A percentile compares a stretch with the other conserved stretches of the same genome.
Conservation (phyloP, 768 basidiomycete genomes). For the Phanerodontia chrysosporium region DNA sequence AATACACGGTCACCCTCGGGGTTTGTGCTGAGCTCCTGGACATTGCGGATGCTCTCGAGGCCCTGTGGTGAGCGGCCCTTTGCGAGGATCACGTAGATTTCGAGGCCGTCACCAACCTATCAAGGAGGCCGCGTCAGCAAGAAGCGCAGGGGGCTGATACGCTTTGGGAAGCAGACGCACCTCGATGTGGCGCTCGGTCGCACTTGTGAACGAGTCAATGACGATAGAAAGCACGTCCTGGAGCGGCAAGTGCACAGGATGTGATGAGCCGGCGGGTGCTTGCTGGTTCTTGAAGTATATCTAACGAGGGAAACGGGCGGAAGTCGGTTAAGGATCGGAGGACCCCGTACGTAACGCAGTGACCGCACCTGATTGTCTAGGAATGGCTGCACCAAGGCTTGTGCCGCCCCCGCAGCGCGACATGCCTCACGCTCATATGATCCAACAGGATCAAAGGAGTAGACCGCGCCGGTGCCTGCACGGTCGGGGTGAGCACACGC, state of each 20-base stretch:
- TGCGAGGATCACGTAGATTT: constrained; percentile 84
- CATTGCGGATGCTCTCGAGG: constrained; percentile 48
- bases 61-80: constrained; percentile 59
- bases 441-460: constrained; percentile 99
- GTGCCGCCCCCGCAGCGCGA: constrained; percentile 95
- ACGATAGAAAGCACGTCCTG: constrained; percentile 78
- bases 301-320: constrained; percentile 42
- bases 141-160: not conserved
- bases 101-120: constrained; percentile 92
- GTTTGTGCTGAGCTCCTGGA: constrained; percentile 59
- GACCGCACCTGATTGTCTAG: constrained; percentile 90
- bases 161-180: constrained; percentile 34
- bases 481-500: constrained; percentile 15
- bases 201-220: constrained; percentile 94
- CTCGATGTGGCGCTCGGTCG: constrained; percentile 98
- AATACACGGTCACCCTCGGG: constrained; percentile 73
- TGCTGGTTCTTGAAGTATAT: constrained; percentile 98
- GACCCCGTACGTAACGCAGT: not conserved
- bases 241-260: constrained; percentile 81
- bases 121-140: not conserved
- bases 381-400: constrained; percentile 93
- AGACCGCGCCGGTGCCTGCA: constrained; percentile 90
- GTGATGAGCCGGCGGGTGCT: constrained; percentile 63
- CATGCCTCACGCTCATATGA: constrained; percentile 97
- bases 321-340: constrained; percentile 48